Evolutionary conservation across 495 filamentous ascomycete species (phyloP), one percentile per base, ranked within the genome.

Genomic region (Jackrogersella multiformis): DNA sequence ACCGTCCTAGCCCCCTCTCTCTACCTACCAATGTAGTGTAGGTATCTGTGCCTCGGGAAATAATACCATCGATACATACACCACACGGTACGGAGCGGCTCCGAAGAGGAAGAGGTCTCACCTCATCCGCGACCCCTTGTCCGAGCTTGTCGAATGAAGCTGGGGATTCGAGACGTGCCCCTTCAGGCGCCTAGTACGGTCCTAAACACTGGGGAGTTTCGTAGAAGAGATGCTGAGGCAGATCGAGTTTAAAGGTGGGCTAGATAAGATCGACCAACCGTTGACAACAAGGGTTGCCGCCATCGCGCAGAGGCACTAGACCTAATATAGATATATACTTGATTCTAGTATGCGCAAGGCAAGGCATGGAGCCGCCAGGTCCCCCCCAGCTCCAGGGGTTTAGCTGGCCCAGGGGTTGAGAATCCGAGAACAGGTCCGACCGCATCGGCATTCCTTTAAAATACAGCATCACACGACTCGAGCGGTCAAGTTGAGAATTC

Each of bases 181-280:
- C 59, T 63, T 59, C 55, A 44, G 41, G 51, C 41, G 61, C 61
- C 61, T 23, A 57, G 57, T 32, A 35, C 24, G 41, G 48, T 68
- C 49, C 63, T 49, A 71, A 68, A 71, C 68, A 34, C 59, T 32
- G 34, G 53, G 38, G 30, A 64, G 63, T 71, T 67, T 71, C 68
- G 68, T 54, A 66, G 26, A 41, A 59, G 59, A 45, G 51, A 56
- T 21, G 49, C 64, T 64, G 63, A 67, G 15, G 63, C 63, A 71
- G 62, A 66, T 62, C 63, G 46, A 35, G 68, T 63, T 66, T 71
- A 56, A 49, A 34, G 32, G 30, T 26, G 38, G n/a, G 45, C 32
- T 52, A 61, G 67, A 61, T 58, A 58, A 66, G 62, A 66, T 70
- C 61, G 32, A 48, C 61, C 44, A 44, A 34, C 36, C 39, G 32